Evolutionary conservation across 2,329 filamentous ascomycete species (phyloP).

Genomic region (Chrysoporthe cubensis): DNA sequence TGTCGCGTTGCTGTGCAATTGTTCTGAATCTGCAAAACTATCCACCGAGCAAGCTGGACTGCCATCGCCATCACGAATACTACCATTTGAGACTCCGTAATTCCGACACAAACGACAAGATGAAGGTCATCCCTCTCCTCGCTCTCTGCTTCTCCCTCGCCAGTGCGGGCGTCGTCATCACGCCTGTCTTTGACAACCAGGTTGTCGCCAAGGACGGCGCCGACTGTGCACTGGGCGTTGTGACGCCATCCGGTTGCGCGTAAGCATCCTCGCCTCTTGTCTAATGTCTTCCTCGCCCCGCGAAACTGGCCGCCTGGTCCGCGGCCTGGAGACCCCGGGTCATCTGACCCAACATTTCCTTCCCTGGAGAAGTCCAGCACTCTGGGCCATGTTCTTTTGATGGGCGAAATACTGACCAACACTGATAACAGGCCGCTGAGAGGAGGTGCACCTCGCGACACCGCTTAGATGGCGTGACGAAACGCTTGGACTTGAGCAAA

Average conservation of each 20-base stretch:
- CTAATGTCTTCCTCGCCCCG: not conserved
- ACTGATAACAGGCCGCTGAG: constrained; percentile 15
- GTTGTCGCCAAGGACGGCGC: constrained; percentile 51
- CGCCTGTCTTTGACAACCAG: constrained; percentile 55
- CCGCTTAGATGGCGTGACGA: constrained; percentile 2
- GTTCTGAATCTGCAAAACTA: not conserved
- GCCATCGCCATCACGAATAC: not conserved
- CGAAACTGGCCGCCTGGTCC: not conserved
- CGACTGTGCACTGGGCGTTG: constrained; percentile 61
- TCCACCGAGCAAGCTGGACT: constrained; percentile 18
- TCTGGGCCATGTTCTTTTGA: not conserved
- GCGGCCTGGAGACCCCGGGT: not conserved
- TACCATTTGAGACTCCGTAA: not conserved
- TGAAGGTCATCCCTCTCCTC: constrained; percentile 48
- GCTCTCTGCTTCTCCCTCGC: constrained; percentile 50
- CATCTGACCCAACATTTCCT: no score
- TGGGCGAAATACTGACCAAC: not conserved
- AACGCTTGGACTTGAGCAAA: not conserved
- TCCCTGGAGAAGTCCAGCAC: not conserved
- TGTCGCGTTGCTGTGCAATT: constrained; percentile 10
- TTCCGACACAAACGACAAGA: constrained; percentile 35
- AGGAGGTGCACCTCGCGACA: constrained; percentile 24
- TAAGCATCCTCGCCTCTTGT: constrained; percentile 40
- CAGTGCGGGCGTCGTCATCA: constrained; percentile 59
- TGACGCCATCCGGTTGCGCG: constrained; percentile 62